Conservation (phyloP, 257 asterid genomes). For the Lithospermum erythrorhizon region DNA sequence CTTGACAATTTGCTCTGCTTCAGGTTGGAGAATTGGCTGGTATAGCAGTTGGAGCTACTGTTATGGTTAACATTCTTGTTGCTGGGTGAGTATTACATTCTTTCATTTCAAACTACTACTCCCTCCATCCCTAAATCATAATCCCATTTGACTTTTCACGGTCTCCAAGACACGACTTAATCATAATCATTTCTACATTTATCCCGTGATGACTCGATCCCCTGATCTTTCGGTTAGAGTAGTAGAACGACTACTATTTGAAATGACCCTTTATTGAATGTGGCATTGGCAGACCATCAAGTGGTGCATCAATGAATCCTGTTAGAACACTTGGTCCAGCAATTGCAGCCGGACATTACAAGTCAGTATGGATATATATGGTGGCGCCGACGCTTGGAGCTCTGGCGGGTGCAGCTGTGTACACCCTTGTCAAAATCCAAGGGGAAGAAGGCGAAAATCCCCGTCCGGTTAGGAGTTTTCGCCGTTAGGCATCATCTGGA, state of each 20-base stretch:
- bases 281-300: slow-evolving; percentile 46
- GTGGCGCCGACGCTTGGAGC: slow-evolving; percentile 87
- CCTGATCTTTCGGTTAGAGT: too few species aligned
- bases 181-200: too few species aligned
- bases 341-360: slow-evolving; percentile 76
- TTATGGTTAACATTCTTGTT: slow-evolving; percentile 73
- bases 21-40: slow-evolving; percentile 59
- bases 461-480: slow-evolving; percentile 27
- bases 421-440: slow-evolving; percentile 24
- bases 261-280: neutral
- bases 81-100: slow-evolving; percentile 54
- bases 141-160: too few species aligned
- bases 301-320: slow-evolving; percentile 91
- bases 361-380: slow-evolving; percentile 64
- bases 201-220: too few species aligned
- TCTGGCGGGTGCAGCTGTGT: slow-evolving; percentile 56
- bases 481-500: slow-evolving; percentile 14
- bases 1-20: neutral
- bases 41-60: slow-evolving; percentile 86
- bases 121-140: too few species aligned
- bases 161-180: too few species aligned
- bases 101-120: neutral
- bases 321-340: slow-evolving; percentile 89
- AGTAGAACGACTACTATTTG: too few species aligned
- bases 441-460: slow-evolving; percentile 11